Percentiles rank a stretch among this genome's conserved stretches.
phyloP scores from a whole-genome alignment of 169 alveolate species.

The Plasmodium vivax region DNA sequence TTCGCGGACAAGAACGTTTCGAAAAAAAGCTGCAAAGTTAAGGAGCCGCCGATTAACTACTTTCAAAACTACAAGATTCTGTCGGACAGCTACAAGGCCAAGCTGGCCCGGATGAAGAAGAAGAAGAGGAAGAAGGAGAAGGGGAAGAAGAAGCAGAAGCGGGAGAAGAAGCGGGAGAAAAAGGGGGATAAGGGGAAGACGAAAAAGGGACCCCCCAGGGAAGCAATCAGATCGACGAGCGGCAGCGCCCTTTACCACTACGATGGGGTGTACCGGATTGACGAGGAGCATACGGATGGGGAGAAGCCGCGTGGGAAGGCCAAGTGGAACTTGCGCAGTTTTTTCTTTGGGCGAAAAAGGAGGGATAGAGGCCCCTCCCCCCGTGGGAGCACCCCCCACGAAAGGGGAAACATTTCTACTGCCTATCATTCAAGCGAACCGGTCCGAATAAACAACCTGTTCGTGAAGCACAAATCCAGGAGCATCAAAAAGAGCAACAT shows the following conservation, averaged over 20 bases:
- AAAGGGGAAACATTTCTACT: not conserved
- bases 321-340: not conserved
- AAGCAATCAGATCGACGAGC: not conserved
- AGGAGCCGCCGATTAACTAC: not conserved
- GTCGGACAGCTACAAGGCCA: not conserved
- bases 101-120: not conserved
- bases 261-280: not conserved
- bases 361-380: not conserved
- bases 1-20: not conserved
- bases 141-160: not conserved
- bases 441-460: slow-evolving; percentile 7
- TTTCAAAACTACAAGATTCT: slow-evolving; percentile 3
- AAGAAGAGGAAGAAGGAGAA: not conserved
- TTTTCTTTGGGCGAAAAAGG: not conserved
- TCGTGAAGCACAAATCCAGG: slow-evolving; percentile 23
- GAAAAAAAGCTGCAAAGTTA: not conserved
- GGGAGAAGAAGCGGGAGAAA: not conserved
- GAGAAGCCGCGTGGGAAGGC: not conserved
- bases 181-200: not conserved
- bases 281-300: not conserved
- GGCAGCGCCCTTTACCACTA: not conserved
- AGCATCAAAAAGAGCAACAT: slow-evolving; percentile 6
- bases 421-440: not conserved
- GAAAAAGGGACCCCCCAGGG: not conserved
- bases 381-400: not conserved